Conservation (phyloP, 805 yeast species). For the Wickerhamomyces chambardii region DNA sequence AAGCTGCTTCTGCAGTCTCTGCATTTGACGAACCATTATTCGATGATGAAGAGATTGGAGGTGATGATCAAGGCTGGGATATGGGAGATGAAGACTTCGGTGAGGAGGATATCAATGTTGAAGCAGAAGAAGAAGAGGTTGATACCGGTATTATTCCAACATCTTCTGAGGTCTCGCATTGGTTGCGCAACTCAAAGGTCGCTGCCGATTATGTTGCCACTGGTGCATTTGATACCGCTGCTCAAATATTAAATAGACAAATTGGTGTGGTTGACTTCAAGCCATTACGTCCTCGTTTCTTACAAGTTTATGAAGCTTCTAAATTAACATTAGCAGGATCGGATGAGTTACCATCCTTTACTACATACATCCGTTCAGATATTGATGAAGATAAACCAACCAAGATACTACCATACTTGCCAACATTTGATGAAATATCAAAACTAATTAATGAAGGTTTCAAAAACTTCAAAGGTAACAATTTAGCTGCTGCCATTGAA, state of each 20-base stretch:
- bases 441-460: conserved; percentile 61
- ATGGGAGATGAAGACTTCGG: conserved; percentile 72
- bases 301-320: conserved; percentile 76
- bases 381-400: conserved; percentile 43
- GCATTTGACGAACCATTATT: conserved; percentile 27
- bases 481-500: conserved; percentile 72
- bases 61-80: conserved; percentile 73
- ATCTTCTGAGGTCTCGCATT: conserved; percentile 50
- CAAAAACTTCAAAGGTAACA: conserved; percentile 75
- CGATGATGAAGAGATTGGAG: conserved; percentile 38
- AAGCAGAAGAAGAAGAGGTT: conserved; percentile 31
- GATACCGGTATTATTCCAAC: conserved; percentile 17
- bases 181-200: conserved; percentile 85
- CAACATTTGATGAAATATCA: conserved; percentile 64
- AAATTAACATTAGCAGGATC: conserved; percentile 66
- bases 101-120: conserved; percentile 55
- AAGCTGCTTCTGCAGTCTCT: conserved; percentile 11
- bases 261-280: conserved; percentile 80
- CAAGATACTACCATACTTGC: conserved; percentile 56
- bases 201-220: conserved; percentile 94
- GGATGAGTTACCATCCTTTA: conserved; percentile 64
- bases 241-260: conserved; percentile 85
- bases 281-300: conserved; percentile 76
- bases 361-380: conserved; percentile 55
- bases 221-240: conserved; percentile 94